A percentile compares a stretch with the other conserved stretches of the same genome.
Conservation (phyloP, 2,329 filamentous ascomycete species). For the Stagonosporopsis chrysanthemi region DNA sequence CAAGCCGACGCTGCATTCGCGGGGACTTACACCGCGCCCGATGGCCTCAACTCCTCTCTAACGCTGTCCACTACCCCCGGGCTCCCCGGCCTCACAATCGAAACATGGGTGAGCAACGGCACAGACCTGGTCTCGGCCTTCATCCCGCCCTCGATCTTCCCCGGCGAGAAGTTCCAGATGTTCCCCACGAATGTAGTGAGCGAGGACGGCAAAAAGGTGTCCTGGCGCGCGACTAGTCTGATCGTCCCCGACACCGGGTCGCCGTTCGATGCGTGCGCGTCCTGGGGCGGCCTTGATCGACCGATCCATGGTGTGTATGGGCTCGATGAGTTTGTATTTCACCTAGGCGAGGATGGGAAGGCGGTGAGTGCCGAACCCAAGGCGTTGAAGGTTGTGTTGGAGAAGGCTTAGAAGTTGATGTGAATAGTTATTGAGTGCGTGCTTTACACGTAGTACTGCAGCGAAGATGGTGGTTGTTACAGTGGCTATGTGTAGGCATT, state of each 20-base stretch:
- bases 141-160: background rate
- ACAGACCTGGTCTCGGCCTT: slow-evolving; percentile 32
- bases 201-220: slow-evolving; percentile 7
- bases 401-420: background rate
- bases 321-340: slow-evolving; percentile 19
- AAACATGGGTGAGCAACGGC: slow-evolving; percentile 42
- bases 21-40: slow-evolving; percentile 32
- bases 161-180: slow-evolving; percentile 14
- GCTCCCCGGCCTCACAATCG: slow-evolving; percentile 39
- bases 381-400: slow-evolving; percentile 13
- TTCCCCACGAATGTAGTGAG: slow-evolving; percentile 20
- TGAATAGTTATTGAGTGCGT: background rate
- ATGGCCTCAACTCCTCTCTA: slow-evolving; percentile 37
- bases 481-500: background rate
- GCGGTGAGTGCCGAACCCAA: slow-evolving; percentile 14
- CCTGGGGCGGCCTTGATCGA: slow-evolving; percentile 18
- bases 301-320: slow-evolving; percentile 19
- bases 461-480: background rate
- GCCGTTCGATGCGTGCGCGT: slow-evolving; percentile 22
- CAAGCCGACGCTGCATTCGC: slow-evolving; percentile 37
- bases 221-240: slow-evolving; percentile 16
- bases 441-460: background rate
- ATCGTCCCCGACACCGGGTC: slow-evolving; percentile 7
- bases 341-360: slow-evolving; percentile 12
- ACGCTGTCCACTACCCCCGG: slow-evolving; percentile 31